Evolutionary conservation across 176 grass and related monocot species (phyloP).

Genomic region (Phoenix dactylifera): DNA sequence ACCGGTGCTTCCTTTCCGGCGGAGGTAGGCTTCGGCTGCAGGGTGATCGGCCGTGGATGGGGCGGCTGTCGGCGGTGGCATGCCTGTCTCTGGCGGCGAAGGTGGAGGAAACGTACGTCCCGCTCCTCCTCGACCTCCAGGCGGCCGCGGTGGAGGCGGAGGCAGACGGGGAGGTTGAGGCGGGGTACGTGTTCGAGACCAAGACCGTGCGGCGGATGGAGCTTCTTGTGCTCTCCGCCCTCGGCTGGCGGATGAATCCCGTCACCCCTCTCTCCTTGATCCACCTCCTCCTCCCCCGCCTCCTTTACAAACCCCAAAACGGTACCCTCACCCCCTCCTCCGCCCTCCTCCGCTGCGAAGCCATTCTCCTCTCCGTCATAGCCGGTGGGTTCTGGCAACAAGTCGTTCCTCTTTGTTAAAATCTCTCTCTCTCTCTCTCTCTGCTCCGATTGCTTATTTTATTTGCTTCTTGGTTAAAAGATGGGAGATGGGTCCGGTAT

Average conservation of each 20-base stretch:
- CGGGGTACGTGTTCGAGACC: constrained; percentile 4
- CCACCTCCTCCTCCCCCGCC: constrained; percentile 12
- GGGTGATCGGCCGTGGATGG: constrained; percentile 8
- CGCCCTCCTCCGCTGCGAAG: constrained; percentile 20
- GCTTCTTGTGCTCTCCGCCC: constrained; percentile 15
- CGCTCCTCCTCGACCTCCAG: no score
- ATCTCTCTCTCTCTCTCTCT: constrained; percentile 2
- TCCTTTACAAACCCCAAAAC: background rate
- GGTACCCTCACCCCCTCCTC: background rate
- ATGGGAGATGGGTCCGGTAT: constrained; percentile 70
- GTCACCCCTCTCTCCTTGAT: constrained; percentile 12
- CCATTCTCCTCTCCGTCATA: constrained; percentile 36
- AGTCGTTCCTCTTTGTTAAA: background rate
- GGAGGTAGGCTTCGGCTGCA: background rate
- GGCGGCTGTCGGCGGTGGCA: background rate
- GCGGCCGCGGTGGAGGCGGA: no score
- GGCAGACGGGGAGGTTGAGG: background rate
- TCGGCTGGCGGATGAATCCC: constrained; percentile 17
- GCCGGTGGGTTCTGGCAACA: constrained; percentile 31
- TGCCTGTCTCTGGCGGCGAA: constrained; percentile 14
- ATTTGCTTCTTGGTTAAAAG: constrained; percentile 17
- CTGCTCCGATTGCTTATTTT: background rate
- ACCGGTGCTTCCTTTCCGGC: constrained; percentile 13
- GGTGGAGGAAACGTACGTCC: constrained; percentile 8
- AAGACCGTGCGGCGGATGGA: constrained; percentile 15